Conservation (phyloP, 345 rosid genomes). For the Jatropha curcas region DNA sequence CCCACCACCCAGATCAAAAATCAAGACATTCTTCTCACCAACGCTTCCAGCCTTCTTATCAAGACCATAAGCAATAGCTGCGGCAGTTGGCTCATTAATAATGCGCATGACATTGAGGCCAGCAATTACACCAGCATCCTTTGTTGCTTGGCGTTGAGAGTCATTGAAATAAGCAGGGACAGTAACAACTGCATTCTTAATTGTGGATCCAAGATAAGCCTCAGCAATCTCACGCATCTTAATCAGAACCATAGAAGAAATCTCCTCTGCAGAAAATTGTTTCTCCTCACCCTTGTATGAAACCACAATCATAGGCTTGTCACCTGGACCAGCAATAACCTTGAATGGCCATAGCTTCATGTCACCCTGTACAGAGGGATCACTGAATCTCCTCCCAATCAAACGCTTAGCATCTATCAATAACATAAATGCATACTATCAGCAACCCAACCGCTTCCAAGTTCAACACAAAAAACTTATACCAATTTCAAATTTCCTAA, state of each 20-base stretch:
- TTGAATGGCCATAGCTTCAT: slow-evolving; percentile 26
- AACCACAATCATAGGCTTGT: slow-evolving; percentile 35
- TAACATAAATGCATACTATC: neutral
- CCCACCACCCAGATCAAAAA: slow-evolving; percentile 30
- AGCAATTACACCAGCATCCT: slow-evolving; percentile 29
- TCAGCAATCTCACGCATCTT: slow-evolving; percentile 30
- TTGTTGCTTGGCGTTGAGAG: slow-evolving; percentile 24
- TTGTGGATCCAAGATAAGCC: slow-evolving; percentile 20
- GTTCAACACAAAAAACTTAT: neutral
- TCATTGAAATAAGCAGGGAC: slow-evolving; percentile 31
- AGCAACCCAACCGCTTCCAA: neutral
- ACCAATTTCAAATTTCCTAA: neutral
- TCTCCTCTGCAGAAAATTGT: slow-evolving; percentile 25
- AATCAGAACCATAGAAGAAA: slow-evolving; percentile 27
- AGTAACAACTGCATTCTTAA: slow-evolving; percentile 22
- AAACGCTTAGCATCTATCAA: slow-evolving; percentile 29
- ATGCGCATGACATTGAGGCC: slow-evolving; percentile 25
- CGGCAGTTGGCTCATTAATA: slow-evolving; percentile 32
- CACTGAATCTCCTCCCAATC: slow-evolving; percentile 23
- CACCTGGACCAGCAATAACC: slow-evolving; percentile 22
- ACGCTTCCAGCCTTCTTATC: slow-evolving; percentile 21
- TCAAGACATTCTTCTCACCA: slow-evolving; percentile 27
- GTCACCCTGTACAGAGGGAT: slow-evolving; percentile 24
- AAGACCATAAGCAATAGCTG: slow-evolving; percentile 29
- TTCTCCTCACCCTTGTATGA: slow-evolving; percentile 28